These are phyloP conservation scores for Chaetothyriales sp. DNA, from an alignment of 2,329 filamentous ascomycete genomes.

Conservation along the genomic window DNA sequence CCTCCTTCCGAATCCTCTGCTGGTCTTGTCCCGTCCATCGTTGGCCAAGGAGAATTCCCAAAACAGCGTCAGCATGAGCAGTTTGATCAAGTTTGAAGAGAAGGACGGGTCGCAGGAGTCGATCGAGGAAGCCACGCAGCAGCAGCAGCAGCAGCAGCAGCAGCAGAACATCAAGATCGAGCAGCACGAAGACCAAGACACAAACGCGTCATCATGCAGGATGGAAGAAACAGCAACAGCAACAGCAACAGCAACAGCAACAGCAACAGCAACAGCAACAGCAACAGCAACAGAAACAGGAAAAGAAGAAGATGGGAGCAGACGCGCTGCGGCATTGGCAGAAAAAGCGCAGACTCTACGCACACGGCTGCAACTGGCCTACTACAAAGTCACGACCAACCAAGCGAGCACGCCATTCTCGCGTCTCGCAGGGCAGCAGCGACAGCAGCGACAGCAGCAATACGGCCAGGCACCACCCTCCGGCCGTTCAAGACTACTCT, in stretches of 20 bases:
- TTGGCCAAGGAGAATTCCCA: constrained; percentile 12
- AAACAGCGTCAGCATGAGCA: constrained; percentile 17
- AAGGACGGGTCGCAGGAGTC: constrained; percentile 7
- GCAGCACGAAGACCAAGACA: constrained; percentile 18
- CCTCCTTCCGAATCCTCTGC: constrained; percentile 2
- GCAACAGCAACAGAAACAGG: constrained; percentile 20
- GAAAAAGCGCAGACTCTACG: constrained; percentile 16
- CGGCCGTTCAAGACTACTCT: background rate
- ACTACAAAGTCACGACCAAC: constrained; percentile 19
- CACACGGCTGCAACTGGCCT: constrained; percentile 17
- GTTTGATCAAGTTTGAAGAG: constrained; percentile 17
- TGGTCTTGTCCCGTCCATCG: constrained; percentile 5
- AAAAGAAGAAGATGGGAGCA: background rate
- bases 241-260: constrained; percentile 22
- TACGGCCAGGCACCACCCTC: constrained; percentile 4
- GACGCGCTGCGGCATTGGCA: background rate
- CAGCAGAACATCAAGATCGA: constrained; percentile 20
- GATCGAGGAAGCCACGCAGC: background rate
- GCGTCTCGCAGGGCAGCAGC: constrained; percentile 10
- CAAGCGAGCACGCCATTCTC: constrained; percentile 16
- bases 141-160: background rate
- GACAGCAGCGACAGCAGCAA: constrained; percentile 8
- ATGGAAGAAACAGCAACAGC: constrained; percentile 23
- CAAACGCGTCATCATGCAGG: background rate
- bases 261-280: constrained; percentile 23